Base-by-base conservation (phyloP, 768 basidiomycete genomes). In the Podaxis sp. region DNA sequence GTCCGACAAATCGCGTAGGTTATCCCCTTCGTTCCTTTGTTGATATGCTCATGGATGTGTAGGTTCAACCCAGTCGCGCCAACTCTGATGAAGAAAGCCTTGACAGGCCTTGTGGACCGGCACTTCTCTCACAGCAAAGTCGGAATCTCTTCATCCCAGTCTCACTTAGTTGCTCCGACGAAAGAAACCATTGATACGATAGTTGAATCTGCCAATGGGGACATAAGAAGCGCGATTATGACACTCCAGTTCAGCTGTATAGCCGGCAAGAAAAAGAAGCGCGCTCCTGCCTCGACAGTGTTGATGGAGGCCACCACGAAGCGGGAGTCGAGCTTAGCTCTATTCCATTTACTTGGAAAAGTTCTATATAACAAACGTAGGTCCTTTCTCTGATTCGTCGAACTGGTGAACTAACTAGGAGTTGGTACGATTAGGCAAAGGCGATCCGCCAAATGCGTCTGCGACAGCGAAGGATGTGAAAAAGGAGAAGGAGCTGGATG, bases 271-370 rank as follows among this genome's bases (percentile, higher is more conserved):
- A 71, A 70, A n/a, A 78, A 75, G 69, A 76, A 76, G 71, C 76
- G 74, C 63, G 69, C 66, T 62, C 73, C 67, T 48, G 71, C 62
- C 53, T 67, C 66, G 0, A 72, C 74, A 12, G 73, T 77, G 3
- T 73, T 89, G 15, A 71, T 97, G 66, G 90, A 94, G 68, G 84
- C 87, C 0, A 82, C 95, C 0, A 92, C 93, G 22, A 77, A 89
- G 62, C 80, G 93, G 58, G 97, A 99, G 70, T 90, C 94, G 68
- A 91, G 87, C 64, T 77, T 99, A 15, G 87, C 85, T 10, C 76
- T 99, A 56, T 99, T 99, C 71, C 97, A 98, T 75, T 75, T 98
- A 17, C 78, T 99, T 54, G 97, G 97, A 15, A 96, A 93, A 76
- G 84, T 99, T 1, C 73, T 99, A 53, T 99, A 97, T 72, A 98